Conservation (phyloP, 2,329 filamentous ascomycete species). For the Dichotomopilus funicola region DNA sequence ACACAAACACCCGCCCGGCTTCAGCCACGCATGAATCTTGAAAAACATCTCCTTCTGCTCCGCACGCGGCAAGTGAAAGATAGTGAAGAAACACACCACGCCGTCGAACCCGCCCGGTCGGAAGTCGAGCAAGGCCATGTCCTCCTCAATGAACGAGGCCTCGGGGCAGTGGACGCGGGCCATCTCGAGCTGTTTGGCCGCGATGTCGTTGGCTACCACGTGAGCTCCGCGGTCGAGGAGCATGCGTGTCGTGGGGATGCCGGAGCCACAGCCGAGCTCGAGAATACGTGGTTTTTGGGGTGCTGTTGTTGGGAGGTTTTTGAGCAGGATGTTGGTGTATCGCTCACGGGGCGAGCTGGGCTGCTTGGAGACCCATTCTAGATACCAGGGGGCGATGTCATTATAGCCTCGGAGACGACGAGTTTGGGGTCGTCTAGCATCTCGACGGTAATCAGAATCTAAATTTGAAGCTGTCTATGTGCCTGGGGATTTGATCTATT, state of each 20-base stretch:
- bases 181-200: neutral
- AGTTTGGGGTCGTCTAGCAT: no score
- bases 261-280: constrained; percentile 4
- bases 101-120: constrained; percentile 1
- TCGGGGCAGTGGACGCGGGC: neutral
- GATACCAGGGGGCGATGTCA: no score
- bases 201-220: constrained; percentile 2
- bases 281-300: neutral
- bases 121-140: neutral
- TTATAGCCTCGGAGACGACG: no score
- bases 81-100: neutral
- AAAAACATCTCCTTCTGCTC: neutral
- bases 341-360: no score
- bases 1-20: neutral
- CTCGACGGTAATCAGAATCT: no score
- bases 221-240: constrained; percentile 1
- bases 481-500: no score
- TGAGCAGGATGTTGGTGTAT: no score
- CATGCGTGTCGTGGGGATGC: neutral
- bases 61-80: neutral
- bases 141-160: neutral
- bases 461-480: no score
- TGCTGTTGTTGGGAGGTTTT: neutral
- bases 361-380: no score
- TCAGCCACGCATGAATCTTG: neutral